These are phyloP conservation scores for Candida albicans DNA, from an alignment of 1,139 yeast species.

Conservation along the genomic window DNA sequence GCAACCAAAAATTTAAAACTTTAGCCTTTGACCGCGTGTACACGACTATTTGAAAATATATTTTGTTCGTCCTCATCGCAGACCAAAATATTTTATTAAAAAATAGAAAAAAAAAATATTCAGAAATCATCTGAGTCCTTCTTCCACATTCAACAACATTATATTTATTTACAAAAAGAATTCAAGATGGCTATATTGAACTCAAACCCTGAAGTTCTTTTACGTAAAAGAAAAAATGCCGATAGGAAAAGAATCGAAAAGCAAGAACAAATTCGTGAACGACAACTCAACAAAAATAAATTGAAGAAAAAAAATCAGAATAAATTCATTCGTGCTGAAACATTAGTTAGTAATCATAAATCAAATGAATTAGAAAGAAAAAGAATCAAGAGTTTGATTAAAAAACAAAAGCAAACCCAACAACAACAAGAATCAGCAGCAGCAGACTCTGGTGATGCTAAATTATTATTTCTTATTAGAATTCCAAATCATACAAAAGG, in stretches of 20 bases:
- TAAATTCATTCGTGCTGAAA: constrained; percentile 71
- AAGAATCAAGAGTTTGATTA: constrained; percentile 62
- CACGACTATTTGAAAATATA: constrained; percentile 2
- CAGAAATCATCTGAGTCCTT: constrained; percentile 4
- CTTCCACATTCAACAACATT: not conserved
- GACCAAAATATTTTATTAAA: not conserved
- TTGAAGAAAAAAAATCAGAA: constrained; percentile 33
- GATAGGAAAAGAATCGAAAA: constrained; percentile 68
- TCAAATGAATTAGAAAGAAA: constrained; percentile 66
- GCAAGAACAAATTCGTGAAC: constrained; percentile 48
- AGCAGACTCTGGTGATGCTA: constrained; percentile 30
- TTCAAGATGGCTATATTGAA: constrained; percentile 50
- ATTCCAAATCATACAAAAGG: constrained; percentile 58
- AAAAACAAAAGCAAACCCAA: constrained; percentile 39
- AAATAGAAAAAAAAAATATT: constrained; percentile 5
- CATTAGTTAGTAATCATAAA: constrained; percentile 62
- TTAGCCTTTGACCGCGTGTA: not conserved
- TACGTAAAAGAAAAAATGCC: constrained; percentile 75
- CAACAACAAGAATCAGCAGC: constrained; percentile 12
- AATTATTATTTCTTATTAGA: constrained; percentile 64
- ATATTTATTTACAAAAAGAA: not conserved
- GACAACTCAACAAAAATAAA: constrained; percentile 34
- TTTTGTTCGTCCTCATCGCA: not conserved
- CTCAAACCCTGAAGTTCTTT: constrained; percentile 72
- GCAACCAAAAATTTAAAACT: not conserved